Evolutionary conservation across 768 basidiomycete species (phyloP).

Genomic region (Kwoniella heveanensis): DNA sequence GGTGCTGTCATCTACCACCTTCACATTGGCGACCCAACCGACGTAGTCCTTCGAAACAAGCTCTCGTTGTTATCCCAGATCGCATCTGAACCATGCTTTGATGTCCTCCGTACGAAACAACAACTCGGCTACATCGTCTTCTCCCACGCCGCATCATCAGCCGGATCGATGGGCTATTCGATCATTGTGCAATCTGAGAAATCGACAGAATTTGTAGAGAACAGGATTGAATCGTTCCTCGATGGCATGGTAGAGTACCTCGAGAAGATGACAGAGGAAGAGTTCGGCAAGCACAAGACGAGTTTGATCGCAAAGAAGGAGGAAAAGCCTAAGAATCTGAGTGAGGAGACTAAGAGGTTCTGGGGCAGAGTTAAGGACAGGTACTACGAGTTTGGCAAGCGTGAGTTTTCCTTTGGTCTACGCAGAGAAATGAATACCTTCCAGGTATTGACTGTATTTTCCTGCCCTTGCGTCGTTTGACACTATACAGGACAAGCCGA

Average conservation of each 20-base stretch:
- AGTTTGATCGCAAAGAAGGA: slow-evolving; percentile 78
- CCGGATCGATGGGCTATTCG: slow-evolving; percentile 72
- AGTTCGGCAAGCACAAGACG: slow-evolving; percentile 76
- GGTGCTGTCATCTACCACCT: slow-evolving; percentile 82
- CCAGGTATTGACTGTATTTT: too few species aligned
- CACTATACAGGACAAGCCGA: slow-evolving; percentile 69
- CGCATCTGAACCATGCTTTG: slow-evolving; percentile 86
- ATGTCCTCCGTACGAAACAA: slow-evolving; percentile 86
- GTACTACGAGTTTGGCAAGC: slow-evolving; percentile 80
- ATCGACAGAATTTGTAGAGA: slow-evolving; percentile 75
- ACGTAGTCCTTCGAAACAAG: slow-evolving; percentile 68
- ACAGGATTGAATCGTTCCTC: slow-evolving; percentile 85
- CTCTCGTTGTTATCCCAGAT: slow-evolving; percentile 78
- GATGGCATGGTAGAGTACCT: slow-evolving; percentile 70
- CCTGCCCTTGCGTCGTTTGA: too few species aligned
- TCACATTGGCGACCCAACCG: slow-evolving; percentile 70
- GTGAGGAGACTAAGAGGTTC: slow-evolving; percentile 70
- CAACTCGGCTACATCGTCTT: slow-evolving; percentile 92
- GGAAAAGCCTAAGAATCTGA: slow-evolving; percentile 84
- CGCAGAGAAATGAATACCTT: too few species aligned
- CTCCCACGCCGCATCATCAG: slow-evolving; percentile 60
- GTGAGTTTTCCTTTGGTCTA: too few species aligned
- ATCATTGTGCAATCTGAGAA: slow-evolving; percentile 89
- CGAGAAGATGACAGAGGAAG: slow-evolving; percentile 68
- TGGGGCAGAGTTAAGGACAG: slow-evolving; percentile 73